Evolutionary conservation across 371 early-diverging fungal species (phyloP).

Genomic region (Circinella minor): DNA sequence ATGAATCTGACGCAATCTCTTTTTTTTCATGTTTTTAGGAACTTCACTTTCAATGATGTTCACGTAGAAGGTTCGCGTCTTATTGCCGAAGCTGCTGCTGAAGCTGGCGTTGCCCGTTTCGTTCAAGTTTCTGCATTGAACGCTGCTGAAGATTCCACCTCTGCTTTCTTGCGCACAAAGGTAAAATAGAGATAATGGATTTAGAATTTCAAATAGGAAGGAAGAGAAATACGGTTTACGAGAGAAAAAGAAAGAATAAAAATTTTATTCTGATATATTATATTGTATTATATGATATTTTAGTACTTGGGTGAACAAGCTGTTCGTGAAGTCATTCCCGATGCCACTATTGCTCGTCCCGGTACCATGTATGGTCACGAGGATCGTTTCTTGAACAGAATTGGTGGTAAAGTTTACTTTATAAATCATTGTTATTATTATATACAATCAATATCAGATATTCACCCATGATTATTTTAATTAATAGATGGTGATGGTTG

Average conservation of each 20-base stretch:
- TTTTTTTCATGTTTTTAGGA: conserved; percentile 51
- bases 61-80: conserved; percentile 85
- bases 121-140: conserved; percentile 92
- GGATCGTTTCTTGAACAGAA: conserved; percentile 91
- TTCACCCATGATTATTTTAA: conserved; percentile 6
- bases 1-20: too few species aligned
- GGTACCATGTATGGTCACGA: conserved; percentile 91
- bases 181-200: conserved; percentile 28
- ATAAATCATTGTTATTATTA: too few species aligned
- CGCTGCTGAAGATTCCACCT: conserved; percentile 79
- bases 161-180: conserved; percentile 85
- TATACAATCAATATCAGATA: background rate
- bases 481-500: conserved; percentile 49
- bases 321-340: conserved; percentile 87
- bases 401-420: conserved; percentile 52
- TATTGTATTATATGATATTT: too few species aligned
- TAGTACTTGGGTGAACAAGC: conserved; percentile 90
- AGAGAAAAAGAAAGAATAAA: too few species aligned
- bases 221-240: too few species aligned
- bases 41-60: conserved; percentile 87
- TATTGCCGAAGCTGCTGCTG: conserved; percentile 82
- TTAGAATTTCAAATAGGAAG: too few species aligned
- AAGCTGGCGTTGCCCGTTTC: conserved; percentile 84
- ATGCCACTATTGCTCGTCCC: conserved; percentile 93
- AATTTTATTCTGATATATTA: too few species aligned